A percentile compares a stretch with the other conserved stretches of the same genome.
Conservation (phyloP, 441 rosid genomes). For the Erodium trifolium region DNA sequence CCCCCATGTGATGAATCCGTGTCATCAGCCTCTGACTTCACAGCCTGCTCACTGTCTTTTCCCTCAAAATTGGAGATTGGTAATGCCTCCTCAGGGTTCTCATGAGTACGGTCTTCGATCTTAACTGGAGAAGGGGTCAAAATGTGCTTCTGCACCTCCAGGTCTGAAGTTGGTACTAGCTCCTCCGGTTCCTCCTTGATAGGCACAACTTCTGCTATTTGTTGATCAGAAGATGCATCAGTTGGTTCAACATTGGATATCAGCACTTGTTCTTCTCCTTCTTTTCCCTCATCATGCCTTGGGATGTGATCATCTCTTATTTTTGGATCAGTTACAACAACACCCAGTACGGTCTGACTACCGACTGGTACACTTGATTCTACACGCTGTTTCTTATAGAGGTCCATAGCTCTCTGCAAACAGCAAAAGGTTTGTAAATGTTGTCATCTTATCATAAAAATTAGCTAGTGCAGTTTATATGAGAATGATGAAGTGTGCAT, state of each 20-base stretch:
- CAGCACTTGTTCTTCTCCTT: slow-evolving; percentile 18
- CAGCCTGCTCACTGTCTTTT: slow-evolving; percentile 20
- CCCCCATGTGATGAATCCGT: neutral
- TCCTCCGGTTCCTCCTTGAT: slow-evolving; percentile 20
- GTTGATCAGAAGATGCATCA: neutral
- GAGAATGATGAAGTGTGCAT: too few species aligned
- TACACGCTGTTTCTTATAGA: slow-evolving; percentile 64
- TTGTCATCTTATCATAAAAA: too few species aligned
- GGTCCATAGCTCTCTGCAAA: slow-evolving; percentile 71
- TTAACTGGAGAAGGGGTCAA: too few species aligned
- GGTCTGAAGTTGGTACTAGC: too few species aligned
- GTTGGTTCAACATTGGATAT: slow-evolving; percentile 23
- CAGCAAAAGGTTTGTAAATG: neutral
- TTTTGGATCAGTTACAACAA: slow-evolving; percentile 21
- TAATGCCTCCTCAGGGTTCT: slow-evolving; percentile 19
- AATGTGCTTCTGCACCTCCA: too few species aligned
- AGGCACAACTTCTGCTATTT: slow-evolving; percentile 23
- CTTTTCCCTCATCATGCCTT: slow-evolving; percentile 17
- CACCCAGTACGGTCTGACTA: slow-evolving; percentile 23
- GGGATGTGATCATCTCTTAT: slow-evolving; percentile 25
- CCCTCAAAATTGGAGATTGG: slow-evolving; percentile 18
- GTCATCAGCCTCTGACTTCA: slow-evolving; percentile 22
- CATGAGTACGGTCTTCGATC: neutral
- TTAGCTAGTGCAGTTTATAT: too few species aligned
- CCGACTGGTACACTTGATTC: slow-evolving; percentile 29